Percentiles rank a stretch among this genome's conserved stretches.
These are phyloP conservation scores for Mycosphaerella sp. DNA, from an alignment of 2,329 filamentous ascomycete genomes.

Conservation along the genomic window DNA sequence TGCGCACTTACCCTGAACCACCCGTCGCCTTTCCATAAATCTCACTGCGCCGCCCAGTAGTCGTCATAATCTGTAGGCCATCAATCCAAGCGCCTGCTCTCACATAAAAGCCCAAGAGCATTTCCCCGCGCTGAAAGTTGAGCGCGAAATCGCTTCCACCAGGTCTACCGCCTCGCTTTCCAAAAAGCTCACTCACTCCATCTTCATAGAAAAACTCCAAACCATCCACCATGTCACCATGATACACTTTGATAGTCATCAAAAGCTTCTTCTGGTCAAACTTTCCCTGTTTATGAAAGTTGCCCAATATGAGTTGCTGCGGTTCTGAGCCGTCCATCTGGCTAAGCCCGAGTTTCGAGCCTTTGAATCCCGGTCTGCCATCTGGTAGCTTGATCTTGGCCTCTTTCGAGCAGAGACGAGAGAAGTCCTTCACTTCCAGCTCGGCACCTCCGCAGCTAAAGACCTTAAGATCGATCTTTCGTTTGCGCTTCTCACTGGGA, in stretches of 20 bases:
- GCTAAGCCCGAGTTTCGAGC: conserved; percentile 67
- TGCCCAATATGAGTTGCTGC: conserved; percentile 66
- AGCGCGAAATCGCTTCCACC: conserved; percentile 71
- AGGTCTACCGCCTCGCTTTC: conserved; percentile 65
- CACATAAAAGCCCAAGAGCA: conserved; percentile 78
- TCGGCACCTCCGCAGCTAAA: conserved; percentile 71
- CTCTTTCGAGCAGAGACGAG: conserved; percentile 61
- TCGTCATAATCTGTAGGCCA: conserved; percentile 84
- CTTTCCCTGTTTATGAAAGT: conserved; percentile 53
- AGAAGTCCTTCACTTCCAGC: conserved; percentile 71
- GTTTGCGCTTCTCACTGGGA: conserved; percentile 66
- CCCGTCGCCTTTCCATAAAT: conserved; percentile 76
- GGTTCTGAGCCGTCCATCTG: conserved; percentile 63
- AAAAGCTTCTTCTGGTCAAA: conserved; percentile 53
- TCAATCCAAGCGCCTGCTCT: conserved; percentile 78
- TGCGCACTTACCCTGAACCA: conserved; percentile 67
- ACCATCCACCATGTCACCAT: conserved; percentile 71
- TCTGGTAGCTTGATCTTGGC: conserved; percentile 69
- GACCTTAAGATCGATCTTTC: conserved; percentile 61
- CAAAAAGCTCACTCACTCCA: conserved; percentile 75
- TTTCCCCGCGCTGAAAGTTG: conserved; percentile 78
- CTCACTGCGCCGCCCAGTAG: conserved; percentile 74
- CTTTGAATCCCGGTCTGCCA: conserved; percentile 67
- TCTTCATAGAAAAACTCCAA: conserved; percentile 94
- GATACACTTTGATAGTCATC: conserved; percentile 67